Base-by-base conservation (phyloP, 768 basidiomycete species). In the Leucosporidium scottii region DNA sequence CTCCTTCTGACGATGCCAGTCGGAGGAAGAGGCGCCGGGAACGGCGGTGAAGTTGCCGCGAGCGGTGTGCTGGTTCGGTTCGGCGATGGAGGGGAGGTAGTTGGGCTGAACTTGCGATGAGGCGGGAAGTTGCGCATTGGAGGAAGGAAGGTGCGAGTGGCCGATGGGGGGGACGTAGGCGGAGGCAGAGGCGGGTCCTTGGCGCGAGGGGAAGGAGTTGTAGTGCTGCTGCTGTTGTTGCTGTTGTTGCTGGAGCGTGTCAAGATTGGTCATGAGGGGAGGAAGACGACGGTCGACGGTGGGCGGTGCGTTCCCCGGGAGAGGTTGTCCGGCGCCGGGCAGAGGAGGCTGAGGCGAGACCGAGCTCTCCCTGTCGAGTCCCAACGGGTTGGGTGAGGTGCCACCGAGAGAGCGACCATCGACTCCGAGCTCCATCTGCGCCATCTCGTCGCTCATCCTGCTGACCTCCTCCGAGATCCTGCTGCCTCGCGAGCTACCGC, bases 171-270 rank as follows among this genome's bases (percentile, higher is more conserved):
- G 80, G 8, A 81, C 80, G 73, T 80, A 84, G 1, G 81, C 80
- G 0, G 82, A 79, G 18, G 83, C 80, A 73, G 82, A 81, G 58
- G 79, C 82, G n/a, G 85, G 84, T 21, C 84, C 81, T 30, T 68
- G 68, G 20, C 66, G 57, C 18, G 57, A 50, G 44, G 31, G 28
- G 64, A 59, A 65, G 18, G 64, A 12, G 17, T 62, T 49, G 23
- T 51, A 28, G 13, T 0, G 27, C 48, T 44, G 39, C 39, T 44
- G 39, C 39, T 44, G 39, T 8, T 8, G 39, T 13, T 44, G 39
- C 13, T 44, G 39, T 15, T 44, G 39, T 13, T 44, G 39, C 39
- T 44, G 39, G 59, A 72, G 59, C 1, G 44, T 54, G 36, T 72
- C 71, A 1, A 65, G 15, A 17, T 28, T 59, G 7, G 71, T 72